These are phyloP conservation scores for Colletotrichum falcatum DNA, from an alignment of 2,329 filamentous ascomycete genomes.

Conservation along the genomic window DNA sequence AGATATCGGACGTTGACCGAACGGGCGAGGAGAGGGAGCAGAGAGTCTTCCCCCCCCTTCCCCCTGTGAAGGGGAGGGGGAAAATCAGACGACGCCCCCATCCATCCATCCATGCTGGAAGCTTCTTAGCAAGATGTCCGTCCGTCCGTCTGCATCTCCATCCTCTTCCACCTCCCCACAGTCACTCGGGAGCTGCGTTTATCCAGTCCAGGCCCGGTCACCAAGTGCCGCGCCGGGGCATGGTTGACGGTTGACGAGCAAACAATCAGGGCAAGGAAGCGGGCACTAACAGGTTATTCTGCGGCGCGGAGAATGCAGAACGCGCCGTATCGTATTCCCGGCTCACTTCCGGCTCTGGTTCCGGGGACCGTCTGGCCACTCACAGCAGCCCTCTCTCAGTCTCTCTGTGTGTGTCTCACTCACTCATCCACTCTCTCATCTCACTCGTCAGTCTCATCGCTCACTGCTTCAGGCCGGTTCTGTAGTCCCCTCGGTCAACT, in stretches of 20 bases:
- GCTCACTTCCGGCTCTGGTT: conserved; percentile 7
- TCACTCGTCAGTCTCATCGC: conserved; percentile 13
- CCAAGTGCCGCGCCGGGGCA: background rate
- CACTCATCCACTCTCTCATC: background rate
- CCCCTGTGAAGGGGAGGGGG: too few species aligned
- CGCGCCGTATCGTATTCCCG: conserved; percentile 7
- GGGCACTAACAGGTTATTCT: background rate
- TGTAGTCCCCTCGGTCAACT: conserved; percentile 37
- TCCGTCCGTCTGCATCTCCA: background rate
- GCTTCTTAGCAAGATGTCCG: conserved; percentile 24
- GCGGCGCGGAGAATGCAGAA: background rate
- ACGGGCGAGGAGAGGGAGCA: background rate
- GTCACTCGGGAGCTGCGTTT: conserved; percentile 32
- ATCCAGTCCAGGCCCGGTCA: conserved; percentile 20
- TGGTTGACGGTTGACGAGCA: conserved; percentile 7
- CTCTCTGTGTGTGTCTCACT: background rate
- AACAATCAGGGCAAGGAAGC: background rate
- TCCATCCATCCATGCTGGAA: background rate
- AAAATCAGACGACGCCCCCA: background rate
- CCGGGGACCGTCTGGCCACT: background rate
- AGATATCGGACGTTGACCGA: conserved; percentile 39
- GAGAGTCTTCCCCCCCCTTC: too few species aligned
- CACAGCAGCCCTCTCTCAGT: background rate
- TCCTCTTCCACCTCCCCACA: too few species aligned
- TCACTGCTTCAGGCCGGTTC: background rate